Percentiles rank a stretch among this genome's conserved stretches.
phyloP scores from a whole-genome alignment of 805 yeast genomes.

The Schizosaccharomyces cryophilus region DNA sequence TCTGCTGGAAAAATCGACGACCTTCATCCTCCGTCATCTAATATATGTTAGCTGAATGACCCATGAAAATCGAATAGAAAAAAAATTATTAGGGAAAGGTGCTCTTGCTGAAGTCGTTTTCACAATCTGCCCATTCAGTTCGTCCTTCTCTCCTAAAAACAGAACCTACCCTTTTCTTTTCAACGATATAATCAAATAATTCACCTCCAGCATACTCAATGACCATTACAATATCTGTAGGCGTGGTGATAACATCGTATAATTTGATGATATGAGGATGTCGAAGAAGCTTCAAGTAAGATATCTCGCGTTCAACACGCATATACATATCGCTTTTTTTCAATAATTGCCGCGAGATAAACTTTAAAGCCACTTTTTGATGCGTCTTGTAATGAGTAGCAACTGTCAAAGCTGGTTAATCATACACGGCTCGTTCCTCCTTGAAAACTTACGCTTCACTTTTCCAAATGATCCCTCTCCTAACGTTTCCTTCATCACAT shows the following conservation, averaged over 20 bases:
- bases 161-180: constrained; percentile 35
- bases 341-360: constrained; percentile 72
- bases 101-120: too few relatives aligned
- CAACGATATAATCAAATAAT: constrained; percentile 83
- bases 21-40: constrained; percentile 74
- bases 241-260: constrained; percentile 83
- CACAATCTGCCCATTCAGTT: too few relatives aligned
- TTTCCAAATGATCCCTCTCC: constrained; percentile 97
- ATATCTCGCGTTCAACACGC: constrained; percentile 78
- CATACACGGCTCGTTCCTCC: not conserved
- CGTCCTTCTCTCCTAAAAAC: not conserved
- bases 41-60: not conserved
- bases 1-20: constrained; percentile 81
- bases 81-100: not conserved
- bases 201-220: constrained; percentile 94
- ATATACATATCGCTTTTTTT: constrained; percentile 96
- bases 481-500: constrained; percentile 72
- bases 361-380: constrained; percentile 76
- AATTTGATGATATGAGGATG: constrained; percentile 92
- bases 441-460: constrained; percentile 54
- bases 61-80: not conserved
- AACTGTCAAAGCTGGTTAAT: constrained; percentile 5
- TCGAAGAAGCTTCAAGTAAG: constrained; percentile 62
- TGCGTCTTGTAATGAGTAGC: constrained; percentile 58
- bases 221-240: constrained; percentile 91